Percentiles rank a stretch among this genome's conserved stretches.
phyloP scores from a whole-genome alignment of 2,329 filamentous ascomycete species.

The Onygena corvina region DNA sequence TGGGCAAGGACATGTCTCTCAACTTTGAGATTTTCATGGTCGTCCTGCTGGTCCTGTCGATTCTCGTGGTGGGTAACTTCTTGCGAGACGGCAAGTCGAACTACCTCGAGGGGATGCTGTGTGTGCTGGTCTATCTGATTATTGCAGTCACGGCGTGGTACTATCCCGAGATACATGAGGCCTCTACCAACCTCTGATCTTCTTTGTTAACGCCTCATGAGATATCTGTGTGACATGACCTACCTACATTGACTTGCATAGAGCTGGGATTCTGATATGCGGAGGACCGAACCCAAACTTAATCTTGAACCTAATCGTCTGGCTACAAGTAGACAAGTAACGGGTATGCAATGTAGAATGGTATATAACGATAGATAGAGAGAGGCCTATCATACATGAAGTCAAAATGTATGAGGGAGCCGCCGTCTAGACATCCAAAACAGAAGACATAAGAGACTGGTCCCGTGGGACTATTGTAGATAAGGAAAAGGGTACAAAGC shows the following conservation, averaged over 20 bases:
- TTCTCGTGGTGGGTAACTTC: constrained; percentile 59
- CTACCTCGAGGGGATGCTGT: constrained; percentile 64
- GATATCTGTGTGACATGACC: too few relatives aligned
- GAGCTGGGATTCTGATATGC: too few relatives aligned
- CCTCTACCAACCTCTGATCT: constrained; percentile 13
- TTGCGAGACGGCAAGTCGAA: constrained; percentile 74
- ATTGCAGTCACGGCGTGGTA: constrained; percentile 51
- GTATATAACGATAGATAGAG: too few relatives aligned
- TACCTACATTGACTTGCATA: too few relatives aligned
- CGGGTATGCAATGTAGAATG: too few relatives aligned
- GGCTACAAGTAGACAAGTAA: too few relatives aligned
- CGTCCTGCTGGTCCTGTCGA: constrained; percentile 62
- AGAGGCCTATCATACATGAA: too few relatives aligned
- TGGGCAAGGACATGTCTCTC: constrained; percentile 59
- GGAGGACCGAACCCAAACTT: too few relatives aligned
- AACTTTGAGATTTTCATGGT: constrained; percentile 74
- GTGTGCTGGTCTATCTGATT: constrained; percentile 54
- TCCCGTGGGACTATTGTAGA: neutral
- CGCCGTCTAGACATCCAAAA: neutral
- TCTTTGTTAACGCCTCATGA: too few relatives aligned
- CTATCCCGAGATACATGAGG: constrained; percentile 42
- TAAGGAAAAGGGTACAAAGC: too few relatives aligned
- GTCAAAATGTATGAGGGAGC: neutral
- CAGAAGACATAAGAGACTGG: constrained; percentile 2
- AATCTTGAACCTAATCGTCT: too few relatives aligned